Evolutionary conservation across 805 yeast genomes (phyloP).

Genomic region (Saccharomyces eubayanus): DNA sequence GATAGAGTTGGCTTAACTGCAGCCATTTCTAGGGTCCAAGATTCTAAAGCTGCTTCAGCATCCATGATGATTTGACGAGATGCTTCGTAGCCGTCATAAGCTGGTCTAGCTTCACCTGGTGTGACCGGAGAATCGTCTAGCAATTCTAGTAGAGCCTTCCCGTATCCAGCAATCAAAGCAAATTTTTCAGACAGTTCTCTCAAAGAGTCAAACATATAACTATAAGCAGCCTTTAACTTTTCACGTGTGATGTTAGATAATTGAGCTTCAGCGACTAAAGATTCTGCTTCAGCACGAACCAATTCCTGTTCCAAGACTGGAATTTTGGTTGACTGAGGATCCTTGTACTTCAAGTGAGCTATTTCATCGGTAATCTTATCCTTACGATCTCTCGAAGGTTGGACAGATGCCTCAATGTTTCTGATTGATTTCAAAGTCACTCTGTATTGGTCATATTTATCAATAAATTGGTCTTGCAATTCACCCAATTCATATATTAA

Average conservation of each 20-base stretch:
- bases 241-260: conserved; percentile 96
- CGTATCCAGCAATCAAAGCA: conserved; percentile 97
- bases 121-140: conserved; percentile 95
- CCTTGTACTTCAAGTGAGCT: conserved; percentile 96
- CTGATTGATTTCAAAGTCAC: conserved; percentile 89
- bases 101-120: conserved; percentile 98
- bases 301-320: conserved; percentile 94
- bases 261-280: conserved; percentile 98
- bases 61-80: conserved; percentile 96
- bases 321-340: conserved; percentile 94
- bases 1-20: conserved; percentile 89
- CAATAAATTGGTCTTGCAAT: conserved; percentile 95
- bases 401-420: conserved; percentile 95
- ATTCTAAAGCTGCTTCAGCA: conserved; percentile 89
- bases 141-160: conserved; percentile 92
- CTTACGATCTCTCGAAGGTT: conserved; percentile 96
- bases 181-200: conserved; percentile 94
- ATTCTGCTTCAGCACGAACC: conserved; percentile 98
- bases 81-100: conserved; percentile 97
- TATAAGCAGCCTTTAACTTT: conserved; percentile 93
- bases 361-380: conserved; percentile 95
- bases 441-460: conserved; percentile 96
- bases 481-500: conserved; percentile 93
- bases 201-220: conserved; percentile 90
- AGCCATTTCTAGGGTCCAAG: conserved; percentile 95